Percentiles rank a stretch among this genome's conserved stretches.
These are phyloP conservation scores for Trypanosoma cruzi DNA, from an alignment of 208 protist species.

Conservation along the genomic window DNA sequence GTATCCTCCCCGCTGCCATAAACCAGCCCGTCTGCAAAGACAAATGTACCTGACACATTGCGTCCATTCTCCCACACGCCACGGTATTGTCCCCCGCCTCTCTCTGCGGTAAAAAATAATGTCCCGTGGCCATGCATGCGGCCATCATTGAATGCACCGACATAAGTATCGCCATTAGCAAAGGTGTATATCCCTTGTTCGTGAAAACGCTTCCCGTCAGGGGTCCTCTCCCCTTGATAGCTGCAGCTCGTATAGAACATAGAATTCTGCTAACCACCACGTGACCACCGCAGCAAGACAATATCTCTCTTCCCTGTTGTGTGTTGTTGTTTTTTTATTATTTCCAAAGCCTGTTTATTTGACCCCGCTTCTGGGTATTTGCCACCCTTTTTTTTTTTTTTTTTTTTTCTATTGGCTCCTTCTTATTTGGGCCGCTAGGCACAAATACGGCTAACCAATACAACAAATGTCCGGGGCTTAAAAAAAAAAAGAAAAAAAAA, in stretches of 20 bases:
- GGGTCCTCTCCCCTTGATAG: slow-evolving; percentile 63
- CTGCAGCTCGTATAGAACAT: slow-evolving; percentile 51
- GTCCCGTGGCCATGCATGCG: slow-evolving; percentile 83
- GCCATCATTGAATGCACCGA: slow-evolving; percentile 80
- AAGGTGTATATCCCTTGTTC: slow-evolving; percentile 81
- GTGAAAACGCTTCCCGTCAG: slow-evolving; percentile 71
- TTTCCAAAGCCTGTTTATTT: no score
- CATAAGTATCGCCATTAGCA: slow-evolving; percentile 82
- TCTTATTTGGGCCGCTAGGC: no score
- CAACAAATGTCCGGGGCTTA: neutral
- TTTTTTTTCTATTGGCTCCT: neutral
- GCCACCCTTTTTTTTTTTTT: neutral
- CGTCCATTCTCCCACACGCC: slow-evolving; percentile 82
- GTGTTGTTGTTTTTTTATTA: no score
- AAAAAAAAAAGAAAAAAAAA: neutral
- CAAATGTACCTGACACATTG: slow-evolving; percentile 72
- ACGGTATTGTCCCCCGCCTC: slow-evolving; percentile 77
- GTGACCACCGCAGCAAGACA: no score
- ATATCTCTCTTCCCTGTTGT: no score
- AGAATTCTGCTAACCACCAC: neutral
- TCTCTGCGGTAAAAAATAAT: slow-evolving; percentile 55
- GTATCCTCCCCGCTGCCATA: slow-evolving; percentile 36
- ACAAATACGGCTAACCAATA: neutral
- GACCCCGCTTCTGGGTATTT: neutral
- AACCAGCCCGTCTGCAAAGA: slow-evolving; percentile 85